phyloP scores from a whole-genome alignment of 2,329 filamentous ascomycete species.

The Cladosporium sp. region DNA sequence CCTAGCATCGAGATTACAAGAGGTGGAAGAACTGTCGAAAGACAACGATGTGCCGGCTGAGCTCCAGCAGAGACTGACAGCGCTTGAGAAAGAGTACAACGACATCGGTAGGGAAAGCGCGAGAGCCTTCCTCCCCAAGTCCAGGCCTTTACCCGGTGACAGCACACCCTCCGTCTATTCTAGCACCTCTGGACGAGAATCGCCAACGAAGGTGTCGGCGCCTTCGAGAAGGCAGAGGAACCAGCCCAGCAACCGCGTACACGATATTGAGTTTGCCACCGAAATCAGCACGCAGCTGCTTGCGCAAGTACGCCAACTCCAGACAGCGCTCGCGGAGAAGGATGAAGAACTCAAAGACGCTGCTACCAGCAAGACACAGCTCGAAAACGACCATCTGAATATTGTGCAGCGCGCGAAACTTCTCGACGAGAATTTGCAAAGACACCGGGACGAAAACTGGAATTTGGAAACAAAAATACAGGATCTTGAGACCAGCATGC shows the following conservation, averaged over 20 bases:
- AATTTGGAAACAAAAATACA: conserved; percentile 88
- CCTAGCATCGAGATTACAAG: conserved; percentile 71
- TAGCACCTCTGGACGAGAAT: conserved; percentile 74
- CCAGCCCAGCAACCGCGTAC: conserved; percentile 77
- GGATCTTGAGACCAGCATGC: conserved; percentile 66
- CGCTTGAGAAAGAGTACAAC: conserved; percentile 92
- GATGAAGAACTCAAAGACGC: conserved; percentile 76
- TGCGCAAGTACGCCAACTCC: conserved; percentile 86
- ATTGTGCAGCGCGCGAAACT: conserved; percentile 73
- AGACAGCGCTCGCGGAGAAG: conserved; percentile 75
- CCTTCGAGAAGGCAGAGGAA: conserved; percentile 78
- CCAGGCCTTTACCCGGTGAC: conserved; percentile 21
- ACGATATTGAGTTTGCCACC: conserved; percentile 97
- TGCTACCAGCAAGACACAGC: conserved; percentile 66
- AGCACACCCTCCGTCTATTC: conserved; percentile 45
- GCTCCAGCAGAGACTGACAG: conserved; percentile 71
- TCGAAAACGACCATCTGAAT: conserved; percentile 76
- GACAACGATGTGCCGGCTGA: conserved; percentile 67
- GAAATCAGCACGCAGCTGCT: conserved; percentile 94
- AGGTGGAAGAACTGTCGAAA: conserved; percentile 70
- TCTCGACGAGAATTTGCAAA: conserved; percentile 87
- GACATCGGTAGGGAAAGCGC: conserved; percentile 87
- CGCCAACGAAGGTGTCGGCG: conserved; percentile 81
- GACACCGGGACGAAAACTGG: conserved; percentile 99
- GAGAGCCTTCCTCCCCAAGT: conserved; percentile 77